A percentile compares a stretch with the other conserved stretches of the same genome.
phyloP scores from a whole-genome alignment of 176 grass and related monocot species.

The Aegilops longissima region DNA sequence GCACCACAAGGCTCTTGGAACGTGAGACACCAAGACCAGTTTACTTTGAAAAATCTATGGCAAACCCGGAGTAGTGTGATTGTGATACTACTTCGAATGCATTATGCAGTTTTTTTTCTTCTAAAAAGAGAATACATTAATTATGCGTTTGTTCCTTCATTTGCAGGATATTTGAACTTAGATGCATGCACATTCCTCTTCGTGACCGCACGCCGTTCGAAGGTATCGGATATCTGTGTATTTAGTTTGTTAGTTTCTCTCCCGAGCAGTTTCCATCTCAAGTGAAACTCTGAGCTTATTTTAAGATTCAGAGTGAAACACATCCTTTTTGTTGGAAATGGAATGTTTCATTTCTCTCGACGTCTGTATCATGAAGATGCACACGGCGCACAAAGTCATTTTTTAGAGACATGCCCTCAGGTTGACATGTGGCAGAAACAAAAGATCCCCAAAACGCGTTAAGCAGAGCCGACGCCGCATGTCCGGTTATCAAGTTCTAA shows the following conservation, averaged over 20 bases:
- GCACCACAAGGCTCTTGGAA: slow-evolving; percentile 77
- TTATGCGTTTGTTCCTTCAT: neutral
- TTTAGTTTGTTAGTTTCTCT: neutral
- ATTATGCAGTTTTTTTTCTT: neutral
- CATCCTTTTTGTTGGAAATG: neutral
- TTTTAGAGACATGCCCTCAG: neutral
- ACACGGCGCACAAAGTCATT: neutral
- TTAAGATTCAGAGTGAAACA: neutral
- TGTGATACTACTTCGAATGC: neutral
- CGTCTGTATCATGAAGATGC: neutral
- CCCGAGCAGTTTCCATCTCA: neutral
- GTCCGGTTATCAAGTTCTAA: neutral
- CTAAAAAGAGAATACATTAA: neutral
- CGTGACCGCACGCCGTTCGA: slow-evolving; percentile 60
- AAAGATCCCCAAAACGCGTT: neutral
- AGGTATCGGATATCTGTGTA: slow-evolving; percentile 30
- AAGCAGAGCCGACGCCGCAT: neutral
- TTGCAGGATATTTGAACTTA: slow-evolving; percentile 68
- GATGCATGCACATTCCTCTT: slow-evolving; percentile 66
- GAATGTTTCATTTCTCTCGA: neutral
- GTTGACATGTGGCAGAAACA: neutral
- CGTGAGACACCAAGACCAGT: slow-evolving; percentile 12
- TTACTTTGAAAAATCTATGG: neutral
- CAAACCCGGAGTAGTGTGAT: neutral
- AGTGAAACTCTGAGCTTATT: neutral